Base-by-base conservation (phyloP, 306 rosid genomes). In the Vigna angularis region DNA sequence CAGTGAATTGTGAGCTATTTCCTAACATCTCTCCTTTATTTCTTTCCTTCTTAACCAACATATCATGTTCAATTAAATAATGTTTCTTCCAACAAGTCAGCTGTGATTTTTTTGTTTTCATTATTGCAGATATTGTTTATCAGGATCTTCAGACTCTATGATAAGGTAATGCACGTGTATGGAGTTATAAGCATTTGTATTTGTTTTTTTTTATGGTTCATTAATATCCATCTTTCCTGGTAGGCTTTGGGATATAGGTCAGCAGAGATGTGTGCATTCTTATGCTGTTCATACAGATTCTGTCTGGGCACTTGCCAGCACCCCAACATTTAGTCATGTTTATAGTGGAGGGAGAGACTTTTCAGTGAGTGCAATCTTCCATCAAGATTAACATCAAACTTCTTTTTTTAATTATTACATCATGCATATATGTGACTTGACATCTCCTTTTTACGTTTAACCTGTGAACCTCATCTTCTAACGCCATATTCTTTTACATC, bases 71-170 rank as follows among this genome's bases (percentile, higher is more conserved):
- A 72, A 62, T 61, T 64, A 71, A 62, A 36, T 36, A 36, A 22
- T 45, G 30, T 47, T 67, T 81, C 10, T 72, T 65, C 53, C 30
- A 63, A 11, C n/a, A 66, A 59, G 51, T 62, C 63, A 58, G 50
- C 58, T 80, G 10, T 20, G 20, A 62, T 78, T 64, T 34, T 79
- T 26, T 42, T 44, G 72, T 61, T 57, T 73, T 77, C 53, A 26
- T 67, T 87, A 52, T 72, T 87, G 78, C 92, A 96, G 99, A 86
- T 87, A 80, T 81, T 96, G 99, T 85, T 85, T 96, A 75, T 96
- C 99, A 53, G 99, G 99, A 86, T 96, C 99, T 72, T 96, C 99
- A 28, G 99, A 96, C 81, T 96, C 99, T 68, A 96, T 96, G 99
- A 96, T 96, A 88, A 96, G 99, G 99, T 96, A 83, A 77, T 74